phyloP scores from a whole-genome alignment of 2,329 filamentous ascomycete species.

The Fonsecaea erecta region DNA sequence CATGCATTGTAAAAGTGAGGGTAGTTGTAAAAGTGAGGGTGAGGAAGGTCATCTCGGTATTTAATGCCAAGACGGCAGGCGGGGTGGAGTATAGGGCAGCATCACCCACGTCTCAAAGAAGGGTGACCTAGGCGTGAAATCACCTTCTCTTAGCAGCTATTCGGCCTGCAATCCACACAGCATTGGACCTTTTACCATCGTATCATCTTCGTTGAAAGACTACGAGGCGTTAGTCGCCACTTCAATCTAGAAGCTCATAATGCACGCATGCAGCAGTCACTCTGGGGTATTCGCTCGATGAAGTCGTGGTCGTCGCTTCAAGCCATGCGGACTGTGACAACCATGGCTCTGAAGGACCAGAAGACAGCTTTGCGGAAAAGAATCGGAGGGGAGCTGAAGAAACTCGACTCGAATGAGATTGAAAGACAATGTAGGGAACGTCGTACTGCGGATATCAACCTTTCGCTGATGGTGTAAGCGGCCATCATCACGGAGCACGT shows the following conservation, averaged over 20 bases:
- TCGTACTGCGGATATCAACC: not conserved
- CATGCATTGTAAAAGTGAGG: too few species aligned
- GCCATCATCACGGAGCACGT: constrained; percentile 67
- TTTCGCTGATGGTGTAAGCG: constrained; percentile 57
- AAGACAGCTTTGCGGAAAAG: constrained; percentile 36
- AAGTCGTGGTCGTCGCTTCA: constrained; percentile 11
- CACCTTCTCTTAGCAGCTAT: too few species aligned
- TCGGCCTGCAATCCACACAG: not conserved
- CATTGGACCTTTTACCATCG: not conserved
- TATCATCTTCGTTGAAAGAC: not conserved
- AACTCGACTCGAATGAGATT: constrained; percentile 31
- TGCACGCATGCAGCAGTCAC: constrained; percentile 7
- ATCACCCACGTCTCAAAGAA: too few species aligned
- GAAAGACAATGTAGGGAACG: constrained; percentile 36
- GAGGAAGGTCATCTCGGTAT: too few species aligned
- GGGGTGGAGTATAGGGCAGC: too few species aligned
- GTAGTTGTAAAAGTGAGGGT: too few species aligned
- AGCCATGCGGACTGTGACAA: constrained; percentile 19
- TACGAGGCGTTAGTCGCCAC: not conserved
- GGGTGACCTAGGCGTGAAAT: too few species aligned
- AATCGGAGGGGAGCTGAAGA: constrained; percentile 27
- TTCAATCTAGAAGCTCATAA: not conserved
- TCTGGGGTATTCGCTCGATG: constrained; percentile 18
- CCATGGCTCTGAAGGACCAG: constrained; percentile 29
- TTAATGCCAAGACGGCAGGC: too few species aligned